Conservation (phyloP, 257 asterid genomes). For the Fraxinus quadrangulata region DNA sequence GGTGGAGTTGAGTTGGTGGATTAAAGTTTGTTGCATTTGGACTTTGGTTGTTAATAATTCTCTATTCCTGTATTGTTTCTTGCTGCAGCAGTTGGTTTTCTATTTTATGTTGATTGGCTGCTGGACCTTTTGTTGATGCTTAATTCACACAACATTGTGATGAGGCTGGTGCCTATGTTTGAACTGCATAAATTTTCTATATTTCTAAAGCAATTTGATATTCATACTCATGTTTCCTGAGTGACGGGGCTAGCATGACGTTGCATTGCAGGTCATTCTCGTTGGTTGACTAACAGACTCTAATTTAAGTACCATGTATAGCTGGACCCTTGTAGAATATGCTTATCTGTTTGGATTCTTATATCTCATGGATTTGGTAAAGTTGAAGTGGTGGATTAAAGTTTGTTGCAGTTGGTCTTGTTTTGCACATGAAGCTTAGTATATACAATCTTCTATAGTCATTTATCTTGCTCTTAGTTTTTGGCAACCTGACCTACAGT, state of each 20-base stretch:
- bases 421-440: slow-evolving; percentile 5
- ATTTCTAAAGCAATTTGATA: slow-evolving; percentile 2
- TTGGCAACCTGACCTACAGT: not conserved
- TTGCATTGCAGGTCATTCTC: not conserved
- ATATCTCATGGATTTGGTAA: slow-evolving; percentile 6
- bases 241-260: slow-evolving; percentile 12
- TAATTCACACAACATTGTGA: slow-evolving; percentile 15
- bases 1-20: not conserved
- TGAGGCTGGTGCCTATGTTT: not conserved
- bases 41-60: not conserved
- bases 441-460: slow-evolving; percentile 11
- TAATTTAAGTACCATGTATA: not conserved
- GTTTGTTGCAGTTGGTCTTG: slow-evolving; percentile 15
- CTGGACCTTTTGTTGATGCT: slow-evolving; percentile 16
- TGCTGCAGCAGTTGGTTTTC: not conserved
- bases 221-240: not conserved
- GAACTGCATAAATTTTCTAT: slow-evolving; percentile 3
- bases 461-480: slow-evolving; percentile 8
- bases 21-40: slow-evolving; percentile 16
- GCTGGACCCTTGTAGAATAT: slow-evolving; percentile 10
- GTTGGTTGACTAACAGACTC: not conserved
- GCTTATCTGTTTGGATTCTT: slow-evolving; percentile 5
- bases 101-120: slow-evolving; percentile 3
- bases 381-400: not conserved
- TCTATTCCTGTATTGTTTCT: slow-evolving; percentile 1